Evolutionary conservation across 1,139 yeast species (phyloP).

Genomic region (Yamadazyma jaroonii): DNA sequence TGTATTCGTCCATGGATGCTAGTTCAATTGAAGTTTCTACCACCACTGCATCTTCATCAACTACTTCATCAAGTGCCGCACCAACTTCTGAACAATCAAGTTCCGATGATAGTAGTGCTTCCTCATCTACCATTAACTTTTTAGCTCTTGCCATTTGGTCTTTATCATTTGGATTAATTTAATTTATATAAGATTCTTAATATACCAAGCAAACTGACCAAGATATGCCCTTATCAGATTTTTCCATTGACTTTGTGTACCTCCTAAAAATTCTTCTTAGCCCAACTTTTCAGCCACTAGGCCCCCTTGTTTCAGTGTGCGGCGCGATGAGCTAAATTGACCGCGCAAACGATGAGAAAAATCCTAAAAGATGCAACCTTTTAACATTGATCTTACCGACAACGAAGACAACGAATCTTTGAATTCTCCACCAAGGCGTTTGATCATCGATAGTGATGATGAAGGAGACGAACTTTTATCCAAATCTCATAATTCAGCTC

Average conservation of each 20-base stretch:
- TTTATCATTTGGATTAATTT: too few relatives aligned
- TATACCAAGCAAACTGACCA: too few relatives aligned
- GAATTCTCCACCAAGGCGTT: slow-evolving; percentile 3
- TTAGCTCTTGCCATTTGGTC: too few relatives aligned
- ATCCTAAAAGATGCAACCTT: slow-evolving; percentile 5
- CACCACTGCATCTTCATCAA: slow-evolving; percentile 6
- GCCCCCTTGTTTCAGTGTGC: too few relatives aligned
- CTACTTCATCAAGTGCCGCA: background rate
- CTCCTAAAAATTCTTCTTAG: too few relatives aligned
- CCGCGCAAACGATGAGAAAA: background rate
- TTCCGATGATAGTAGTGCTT: too few relatives aligned
- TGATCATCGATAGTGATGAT: slow-evolving; percentile 17
- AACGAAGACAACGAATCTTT: slow-evolving; percentile 6
- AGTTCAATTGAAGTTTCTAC: slow-evolving; percentile 7
- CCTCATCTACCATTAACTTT: too few relatives aligned
- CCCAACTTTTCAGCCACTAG: too few relatives aligned
- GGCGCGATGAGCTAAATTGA: background rate
- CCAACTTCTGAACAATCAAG: too few relatives aligned
- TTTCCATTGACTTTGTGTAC: too few relatives aligned
- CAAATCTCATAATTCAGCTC: slow-evolving; percentile 43
- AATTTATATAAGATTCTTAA: too few relatives aligned
- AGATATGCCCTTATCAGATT: too few relatives aligned
- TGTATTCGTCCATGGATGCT: slow-evolving; percentile 5
- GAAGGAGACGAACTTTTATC: slow-evolving; percentile 27
- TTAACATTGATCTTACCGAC: slow-evolving; percentile 8